A percentile compares a stretch with the other conserved stretches of the same genome.
phyloP scores from a whole-genome alignment of 306 rosid genomes.

The Morella rubra region DNA sequence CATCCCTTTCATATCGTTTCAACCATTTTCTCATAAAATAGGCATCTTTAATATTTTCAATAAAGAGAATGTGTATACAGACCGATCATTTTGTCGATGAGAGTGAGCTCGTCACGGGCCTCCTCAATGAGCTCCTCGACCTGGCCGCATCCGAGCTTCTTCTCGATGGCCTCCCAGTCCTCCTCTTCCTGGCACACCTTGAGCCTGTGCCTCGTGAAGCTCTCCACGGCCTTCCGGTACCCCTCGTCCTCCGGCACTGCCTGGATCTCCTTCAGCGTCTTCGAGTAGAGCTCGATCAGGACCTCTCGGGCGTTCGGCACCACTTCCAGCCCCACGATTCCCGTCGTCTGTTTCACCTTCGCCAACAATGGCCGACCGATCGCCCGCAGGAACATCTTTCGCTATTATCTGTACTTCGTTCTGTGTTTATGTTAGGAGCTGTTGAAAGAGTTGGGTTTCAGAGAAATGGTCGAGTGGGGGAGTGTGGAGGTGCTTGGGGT shows the following conservation, averaged over 20 bases:
- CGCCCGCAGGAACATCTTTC: slow-evolving; percentile 71
- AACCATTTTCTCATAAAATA: slow-evolving; percentile 1
- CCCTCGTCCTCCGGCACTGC: slow-evolving; percentile 89
- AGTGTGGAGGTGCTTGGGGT: neutral
- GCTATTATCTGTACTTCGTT: neutral
- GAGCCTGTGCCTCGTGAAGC: slow-evolving; percentile 71
- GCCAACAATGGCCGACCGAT: slow-evolving; percentile 88
- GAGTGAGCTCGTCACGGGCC: slow-evolving; percentile 84
- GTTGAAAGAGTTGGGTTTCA: neutral
- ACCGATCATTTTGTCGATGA: slow-evolving; percentile 76
- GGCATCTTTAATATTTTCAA: no score
- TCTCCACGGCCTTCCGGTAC: slow-evolving; percentile 89
- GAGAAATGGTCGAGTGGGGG: neutral
- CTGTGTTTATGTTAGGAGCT: no score
- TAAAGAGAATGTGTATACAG: neutral
- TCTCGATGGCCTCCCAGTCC: slow-evolving; percentile 83
- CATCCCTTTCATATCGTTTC: neutral
- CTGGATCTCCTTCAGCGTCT: slow-evolving; percentile 82
- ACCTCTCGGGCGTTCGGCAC: slow-evolving; percentile 87
- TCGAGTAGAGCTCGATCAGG: slow-evolving; percentile 61
- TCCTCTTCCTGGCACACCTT: slow-evolving; percentile 72
- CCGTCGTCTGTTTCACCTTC: slow-evolving; percentile 79
- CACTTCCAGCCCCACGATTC: slow-evolving; percentile 82
- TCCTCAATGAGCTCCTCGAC: slow-evolving; percentile 97
- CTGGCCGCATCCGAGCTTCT: slow-evolving; percentile 77